These are phyloP conservation scores for Huntiella decipiens DNA, from an alignment of 2,329 filamentous ascomycete genomes.

Conservation along the genomic window DNA sequence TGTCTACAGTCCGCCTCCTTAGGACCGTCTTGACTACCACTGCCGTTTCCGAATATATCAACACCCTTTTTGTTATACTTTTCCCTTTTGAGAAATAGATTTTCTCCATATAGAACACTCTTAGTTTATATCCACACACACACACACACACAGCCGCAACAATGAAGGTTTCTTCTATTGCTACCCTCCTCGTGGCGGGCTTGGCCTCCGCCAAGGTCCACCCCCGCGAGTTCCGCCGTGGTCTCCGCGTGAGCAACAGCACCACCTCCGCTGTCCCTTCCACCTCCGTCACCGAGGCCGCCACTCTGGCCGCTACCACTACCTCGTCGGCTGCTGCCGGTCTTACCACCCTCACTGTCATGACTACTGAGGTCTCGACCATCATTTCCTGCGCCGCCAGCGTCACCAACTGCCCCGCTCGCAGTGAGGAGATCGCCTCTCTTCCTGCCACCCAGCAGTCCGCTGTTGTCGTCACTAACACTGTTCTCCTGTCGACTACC, in stretches of 20 bases:
- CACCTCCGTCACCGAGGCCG: constrained; percentile 1
- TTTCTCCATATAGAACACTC: background rate
- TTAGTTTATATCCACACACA: background rate
- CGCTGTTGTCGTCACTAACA: constrained; percentile 21
- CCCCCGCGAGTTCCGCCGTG: constrained; percentile 7
- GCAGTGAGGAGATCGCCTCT: constrained; percentile 15
- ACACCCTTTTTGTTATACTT: background rate
- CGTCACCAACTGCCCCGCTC: constrained; percentile 35
- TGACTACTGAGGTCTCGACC: constrained; percentile 35
- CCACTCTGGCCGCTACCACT: background rate
- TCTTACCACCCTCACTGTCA: constrained; percentile 28
- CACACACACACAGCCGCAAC: background rate
- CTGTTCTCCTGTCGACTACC: constrained; percentile 21
- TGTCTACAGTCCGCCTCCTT: constrained; percentile 1
- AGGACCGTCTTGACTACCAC: background rate
- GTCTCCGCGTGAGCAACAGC: background rate
- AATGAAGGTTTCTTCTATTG: constrained; percentile 10
- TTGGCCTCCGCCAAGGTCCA: constrained; percentile 9
- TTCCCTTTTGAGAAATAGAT: constrained; percentile 1
- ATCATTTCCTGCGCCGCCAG: constrained; percentile 38
- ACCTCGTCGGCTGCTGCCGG: constrained; percentile 13
- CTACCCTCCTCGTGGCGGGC: constrained; percentile 9
- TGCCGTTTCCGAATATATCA: constrained; percentile 3
- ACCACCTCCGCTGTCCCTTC: background rate
- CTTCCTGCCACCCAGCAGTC: constrained; percentile 19